Evolutionary conservation across 176 grass and related monocot species (phyloP).

Genomic region (Musa beccarii): DNA sequence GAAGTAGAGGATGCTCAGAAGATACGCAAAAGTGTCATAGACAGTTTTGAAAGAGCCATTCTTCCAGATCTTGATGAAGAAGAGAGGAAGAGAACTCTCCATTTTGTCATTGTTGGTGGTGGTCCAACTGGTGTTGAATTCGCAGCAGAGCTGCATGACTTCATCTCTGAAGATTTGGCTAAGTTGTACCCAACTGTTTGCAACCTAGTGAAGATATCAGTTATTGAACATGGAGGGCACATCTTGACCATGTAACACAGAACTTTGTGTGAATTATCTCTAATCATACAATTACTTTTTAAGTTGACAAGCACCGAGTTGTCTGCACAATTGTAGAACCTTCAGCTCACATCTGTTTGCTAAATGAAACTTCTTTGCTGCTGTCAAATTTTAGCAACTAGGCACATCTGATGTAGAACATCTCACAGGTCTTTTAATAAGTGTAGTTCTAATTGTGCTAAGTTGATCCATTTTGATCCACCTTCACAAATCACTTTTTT

Average conservation of each 20-base stretch:
- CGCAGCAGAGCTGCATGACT: conserved; percentile 82
- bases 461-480: too few species aligned
- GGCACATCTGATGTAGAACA: too few species aligned
- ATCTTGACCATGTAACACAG: conserved; percentile 82
- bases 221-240: conserved; percentile 82
- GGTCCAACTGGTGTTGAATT: conserved; percentile 97
- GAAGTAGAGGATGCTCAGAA: conserved; percentile 94
- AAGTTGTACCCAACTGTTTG: conserved; percentile 71
- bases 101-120: conserved; percentile 91
- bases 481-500: too few species aligned
- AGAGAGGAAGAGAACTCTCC: conserved; percentile 80
- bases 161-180: conserved; percentile 80
- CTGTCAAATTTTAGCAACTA: too few species aligned
- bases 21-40: conserved; percentile 74
- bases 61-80: conserved; percentile 69
- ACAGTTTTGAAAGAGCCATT: conserved; percentile 84
- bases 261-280: not conserved
- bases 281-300: not conserved
- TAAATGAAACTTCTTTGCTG: too few species aligned
- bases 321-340: too few species aligned
- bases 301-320: not conserved
- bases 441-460: too few species aligned
- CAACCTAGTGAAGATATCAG: conserved; percentile 80
- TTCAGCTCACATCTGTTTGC: too few species aligned
- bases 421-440: too few species aligned